Evolutionary conservation across 768 basidiomycete genomes (phyloP).

Genomic region (Russula lepida): DNA sequence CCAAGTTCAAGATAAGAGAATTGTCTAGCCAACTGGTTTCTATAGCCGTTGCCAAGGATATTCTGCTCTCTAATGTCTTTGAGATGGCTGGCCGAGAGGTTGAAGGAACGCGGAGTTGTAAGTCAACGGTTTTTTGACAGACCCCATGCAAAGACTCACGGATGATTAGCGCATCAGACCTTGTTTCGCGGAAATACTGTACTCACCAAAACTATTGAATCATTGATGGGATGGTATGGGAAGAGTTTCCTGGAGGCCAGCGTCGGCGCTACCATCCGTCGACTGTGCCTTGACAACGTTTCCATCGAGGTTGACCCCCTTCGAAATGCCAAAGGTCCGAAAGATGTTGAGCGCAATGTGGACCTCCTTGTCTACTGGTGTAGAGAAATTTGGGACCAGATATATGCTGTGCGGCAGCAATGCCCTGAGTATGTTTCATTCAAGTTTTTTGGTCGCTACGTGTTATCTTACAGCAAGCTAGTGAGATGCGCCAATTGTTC

Average conservation of each 20-base stretch:
- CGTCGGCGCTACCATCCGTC: constrained; percentile 61
- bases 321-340: constrained; percentile 50
- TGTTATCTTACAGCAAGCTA: constrained; percentile 26
- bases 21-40: constrained; percentile 53
- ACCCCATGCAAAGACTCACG: constrained; percentile 1
- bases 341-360: constrained; percentile 58
- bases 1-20: constrained; percentile 55
- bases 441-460: background rate
- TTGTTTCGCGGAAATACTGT: constrained; percentile 58
- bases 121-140: constrained; percentile 23
- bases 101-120: constrained; percentile 57
- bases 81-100: constrained; percentile 65
- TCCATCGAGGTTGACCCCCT: constrained; percentile 77
- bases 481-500: constrained; percentile 68
- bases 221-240: constrained; percentile 79
- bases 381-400: constrained; percentile 70
- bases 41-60: constrained; percentile 59
- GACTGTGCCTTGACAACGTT: constrained; percentile 62
- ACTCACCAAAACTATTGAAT: constrained; percentile 58
- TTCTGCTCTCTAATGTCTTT: constrained; percentile 58
- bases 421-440: constrained; percentile 59
- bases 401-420: constrained; percentile 61
- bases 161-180: constrained; percentile 57
- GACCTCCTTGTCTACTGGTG: constrained; percentile 72
- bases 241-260: constrained; percentile 71